Percentiles rank a stretch among this genome's conserved stretches.
Evolutionary conservation across 345 rosid genomes (phyloP).

Genomic region (Brassica juncea): DNA sequence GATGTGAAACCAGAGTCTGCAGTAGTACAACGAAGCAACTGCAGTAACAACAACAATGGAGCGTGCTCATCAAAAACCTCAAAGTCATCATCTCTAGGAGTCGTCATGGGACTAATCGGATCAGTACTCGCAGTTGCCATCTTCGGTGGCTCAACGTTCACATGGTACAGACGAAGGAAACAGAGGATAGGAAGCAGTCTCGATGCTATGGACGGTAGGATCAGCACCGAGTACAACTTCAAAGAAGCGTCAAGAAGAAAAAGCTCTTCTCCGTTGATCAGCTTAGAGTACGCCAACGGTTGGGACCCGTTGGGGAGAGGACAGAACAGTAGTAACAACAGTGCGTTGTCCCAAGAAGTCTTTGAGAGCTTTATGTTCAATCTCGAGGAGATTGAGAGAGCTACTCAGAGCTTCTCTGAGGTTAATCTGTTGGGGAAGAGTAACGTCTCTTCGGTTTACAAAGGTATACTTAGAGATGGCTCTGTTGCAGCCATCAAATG

Average conservation of each 20-base stretch:
- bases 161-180: constrained; percentile 63
- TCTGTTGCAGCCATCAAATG: constrained; percentile 74
- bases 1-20: constrained; percentile 72
- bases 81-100: constrained; percentile 42
- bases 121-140: constrained; percentile 43
- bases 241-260: constrained; percentile 57
- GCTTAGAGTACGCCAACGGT: constrained; percentile 84
- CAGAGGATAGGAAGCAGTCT: constrained; percentile 70
- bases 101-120: constrained; percentile 54
- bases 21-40: constrained; percentile 47
- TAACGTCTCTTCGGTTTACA: constrained; percentile 71
- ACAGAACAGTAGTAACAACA: constrained; percentile 41
- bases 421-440: constrained; percentile 71
- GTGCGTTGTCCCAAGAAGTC: constrained; percentile 70
- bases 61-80: constrained; percentile 42
- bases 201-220: constrained; percentile 59
- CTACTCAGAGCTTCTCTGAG: constrained; percentile 90
- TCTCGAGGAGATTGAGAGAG: constrained; percentile 89
- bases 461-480: constrained; percentile 84
- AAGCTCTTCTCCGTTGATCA: constrained; percentile 73
- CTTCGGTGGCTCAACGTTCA: constrained; percentile 51
- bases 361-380: constrained; percentile 92
- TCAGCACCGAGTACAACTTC: constrained; percentile 65
- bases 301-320: constrained; percentile 91
- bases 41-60: constrained; percentile 42